These are phyloP conservation scores for Myotisia sp. DNA, from an alignment of 2,329 filamentous ascomycete genomes.

Conservation along the genomic window DNA sequence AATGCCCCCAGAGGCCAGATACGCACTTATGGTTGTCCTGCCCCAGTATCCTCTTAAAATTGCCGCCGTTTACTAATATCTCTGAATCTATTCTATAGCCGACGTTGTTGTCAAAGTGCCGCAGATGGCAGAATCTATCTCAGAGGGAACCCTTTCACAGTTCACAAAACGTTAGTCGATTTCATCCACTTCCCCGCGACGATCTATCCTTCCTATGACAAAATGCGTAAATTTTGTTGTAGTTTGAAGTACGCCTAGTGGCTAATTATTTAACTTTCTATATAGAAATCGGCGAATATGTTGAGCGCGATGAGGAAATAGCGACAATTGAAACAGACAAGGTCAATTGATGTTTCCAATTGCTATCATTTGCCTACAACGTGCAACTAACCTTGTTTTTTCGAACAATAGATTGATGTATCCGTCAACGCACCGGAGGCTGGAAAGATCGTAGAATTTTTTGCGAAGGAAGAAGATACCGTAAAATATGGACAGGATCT, in stretches of 20 bases:
- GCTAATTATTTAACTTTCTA: not conserved
- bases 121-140: slow-evolving; percentile 97
- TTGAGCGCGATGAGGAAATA: slow-evolving; percentile 93
- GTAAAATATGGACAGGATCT: slow-evolving; percentile 89
- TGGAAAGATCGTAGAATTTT: slow-evolving; percentile 79
- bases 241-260: slow-evolving; percentile 1
- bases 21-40: slow-evolving; percentile 9
- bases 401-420: slow-evolving; percentile 68
- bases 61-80: slow-evolving; percentile 7
- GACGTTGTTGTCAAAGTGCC: slow-evolving; percentile 86
- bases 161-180: slow-evolving; percentile 58
- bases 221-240: no score
- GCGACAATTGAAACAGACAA: slow-evolving; percentile 99
- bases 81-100: slow-evolving; percentile 32
- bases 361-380: slow-evolving; percentile 1
- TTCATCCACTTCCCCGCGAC: not conserved
- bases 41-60: not conserved
- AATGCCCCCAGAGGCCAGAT: no score
- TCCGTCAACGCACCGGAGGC: slow-evolving; percentile 87
- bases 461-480: slow-evolving; percentile 88
- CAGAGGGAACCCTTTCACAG: slow-evolving; percentile 90
- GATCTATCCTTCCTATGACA: slow-evolving; percentile 8
- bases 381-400: no score
- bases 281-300: slow-evolving; percentile 70
- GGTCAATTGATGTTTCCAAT: slow-evolving; percentile 35